These are phyloP conservation scores for Saksenaea oblongispora DNA, from an alignment of 371 early-diverging fungal genomes.

Conservation along the genomic window DNA sequence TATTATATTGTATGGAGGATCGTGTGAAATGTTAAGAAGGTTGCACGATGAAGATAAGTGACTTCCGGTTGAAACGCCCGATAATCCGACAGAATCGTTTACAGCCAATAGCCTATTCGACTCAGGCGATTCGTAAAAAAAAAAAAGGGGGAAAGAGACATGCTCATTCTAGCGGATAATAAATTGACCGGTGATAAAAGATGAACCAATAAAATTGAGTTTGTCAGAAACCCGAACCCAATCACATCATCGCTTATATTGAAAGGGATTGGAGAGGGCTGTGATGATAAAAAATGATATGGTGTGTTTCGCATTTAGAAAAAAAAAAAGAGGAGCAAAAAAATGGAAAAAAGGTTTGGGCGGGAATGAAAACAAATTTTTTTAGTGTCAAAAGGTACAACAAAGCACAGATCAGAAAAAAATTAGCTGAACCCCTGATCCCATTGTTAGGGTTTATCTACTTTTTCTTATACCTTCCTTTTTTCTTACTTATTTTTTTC, in stretches of 20 bases:
- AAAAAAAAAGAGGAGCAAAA: background rate
- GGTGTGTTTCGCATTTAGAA: background rate
- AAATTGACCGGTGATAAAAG: background rate
- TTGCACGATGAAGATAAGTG: background rate
- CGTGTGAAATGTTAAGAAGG: slow-evolving; percentile 1
- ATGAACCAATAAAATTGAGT: background rate
- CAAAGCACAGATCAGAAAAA: slow-evolving; percentile 1
- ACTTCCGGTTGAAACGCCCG: background rate
- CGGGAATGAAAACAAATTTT: slow-evolving; percentile 2
- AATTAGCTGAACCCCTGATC: background rate
- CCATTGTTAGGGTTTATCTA: background rate
- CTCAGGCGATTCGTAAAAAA: background rate
- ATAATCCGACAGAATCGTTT: background rate
- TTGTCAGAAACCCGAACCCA: background rate
- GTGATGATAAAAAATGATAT: background rate
- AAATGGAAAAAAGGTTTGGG: background rate
- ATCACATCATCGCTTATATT: background rate
- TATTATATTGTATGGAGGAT: background rate
- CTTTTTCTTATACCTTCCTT: background rate
- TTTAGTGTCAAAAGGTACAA: background rate
- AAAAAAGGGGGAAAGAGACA: background rate
- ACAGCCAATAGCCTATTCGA: slow-evolving; percentile 2
- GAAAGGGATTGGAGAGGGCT: background rate
- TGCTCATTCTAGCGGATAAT: background rate
- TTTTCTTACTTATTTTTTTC: background rate